Base-by-base conservation (phyloP, 1,284 basidiomycete species). In the Sanghuangporus baumii region DNA sequence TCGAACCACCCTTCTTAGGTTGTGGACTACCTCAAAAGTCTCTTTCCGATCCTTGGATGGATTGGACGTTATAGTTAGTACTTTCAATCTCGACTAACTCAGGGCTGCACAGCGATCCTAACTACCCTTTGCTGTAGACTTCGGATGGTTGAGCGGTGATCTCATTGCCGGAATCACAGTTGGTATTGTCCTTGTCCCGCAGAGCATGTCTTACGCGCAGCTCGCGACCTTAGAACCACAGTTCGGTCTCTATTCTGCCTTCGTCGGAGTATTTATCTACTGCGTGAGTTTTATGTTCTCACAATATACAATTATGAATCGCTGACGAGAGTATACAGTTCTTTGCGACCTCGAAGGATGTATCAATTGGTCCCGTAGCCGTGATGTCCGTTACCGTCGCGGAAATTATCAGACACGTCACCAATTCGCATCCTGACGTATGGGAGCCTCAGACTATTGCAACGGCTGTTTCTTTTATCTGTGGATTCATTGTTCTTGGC, bases 381-480 rank as follows among this genome's bases (percentile, higher is more conserved):
- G 96, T 99, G 74, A 97, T 98, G 94, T 96, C 93, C 6, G 84
- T 97, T 60, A 91, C 93, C 40, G 87, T 89, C n/a, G 83, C 92
- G 14, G 87, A 92, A 71, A 87, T 96, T 66, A 90, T 97, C 72
- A 77, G 79, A 31, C 74, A 82, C 48, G 86, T 96, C 57, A 72
- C 89, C 41, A 67, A 75, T 0, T 69, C 70, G 4, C 77, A 86
- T 68, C 85, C 83, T 1, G 73, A 76, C 31, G 71, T 78, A 68
- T 95, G 85, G 83, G 69, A 74, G 2, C 78, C 77, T 2, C 87
- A 91, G 6, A 79, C 87, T 63, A 98, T 99, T 67, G 96, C 93
- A 2, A 93, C 88, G 5, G 86, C 87, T 0, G 74, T 98, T 20
- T 91, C 96, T 0, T 89, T 98, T 72, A 81, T 98, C 52, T 91